These are phyloP conservation scores for Phyllachora maydis DNA, from an alignment of 2,329 filamentous ascomycete species.

Conservation along the genomic window DNA sequence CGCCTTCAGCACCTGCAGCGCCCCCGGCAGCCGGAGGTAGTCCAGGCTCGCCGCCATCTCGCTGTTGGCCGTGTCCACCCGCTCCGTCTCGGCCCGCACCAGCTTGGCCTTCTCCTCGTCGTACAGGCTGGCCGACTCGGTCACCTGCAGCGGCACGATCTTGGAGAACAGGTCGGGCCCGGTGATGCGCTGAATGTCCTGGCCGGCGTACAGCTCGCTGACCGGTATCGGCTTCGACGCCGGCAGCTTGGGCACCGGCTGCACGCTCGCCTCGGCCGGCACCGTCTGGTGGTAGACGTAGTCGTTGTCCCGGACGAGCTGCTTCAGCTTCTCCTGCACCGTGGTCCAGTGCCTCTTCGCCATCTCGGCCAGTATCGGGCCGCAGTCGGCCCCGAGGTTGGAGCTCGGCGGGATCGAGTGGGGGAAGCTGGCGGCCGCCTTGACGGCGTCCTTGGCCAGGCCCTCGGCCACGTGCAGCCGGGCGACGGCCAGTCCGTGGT, in stretches of 20 bases:
- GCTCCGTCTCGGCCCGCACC: slow-evolving; percentile 79
- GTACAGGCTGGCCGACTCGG: slow-evolving; percentile 89
- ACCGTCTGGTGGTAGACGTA: slow-evolving; percentile 95
- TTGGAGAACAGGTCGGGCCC: slow-evolving; percentile 94
- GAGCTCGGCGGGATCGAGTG: slow-evolving; percentile 58
- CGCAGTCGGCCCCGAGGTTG: slow-evolving; percentile 67
- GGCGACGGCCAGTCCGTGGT: slow-evolving; percentile 68
- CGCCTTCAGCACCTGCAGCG: slow-evolving; percentile 79
- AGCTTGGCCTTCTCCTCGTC: slow-evolving; percentile 97
- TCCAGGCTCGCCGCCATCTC: slow-evolving; percentile 93
- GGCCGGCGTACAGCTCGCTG: slow-evolving; percentile 86
- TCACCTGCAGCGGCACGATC: slow-evolving; percentile 89
- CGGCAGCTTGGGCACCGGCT: slow-evolving; percentile 72
- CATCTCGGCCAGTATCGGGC: slow-evolving; percentile 52
- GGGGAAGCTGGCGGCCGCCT: slow-evolving; percentile 61
- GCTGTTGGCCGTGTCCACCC: slow-evolving; percentile 77
- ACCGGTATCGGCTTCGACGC: slow-evolving; percentile 95
- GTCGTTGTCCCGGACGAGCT: slow-evolving; percentile 80
- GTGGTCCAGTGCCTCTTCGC: slow-evolving; percentile 64
- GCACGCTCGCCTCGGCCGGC: slow-evolving; percentile 63
- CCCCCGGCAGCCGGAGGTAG: slow-evolving; percentile 75
- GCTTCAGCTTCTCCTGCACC: slow-evolving; percentile 60
- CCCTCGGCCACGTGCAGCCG: slow-evolving; percentile 65
- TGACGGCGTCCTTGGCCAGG: slow-evolving; percentile 58
- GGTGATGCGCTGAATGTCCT: slow-evolving; percentile 92